A percentile compares a stretch with the other conserved stretches of the same genome.
Evolutionary conservation across 768 basidiomycete species (phyloP).

Genomic region (Asterophora lycoperdoides): DNA sequence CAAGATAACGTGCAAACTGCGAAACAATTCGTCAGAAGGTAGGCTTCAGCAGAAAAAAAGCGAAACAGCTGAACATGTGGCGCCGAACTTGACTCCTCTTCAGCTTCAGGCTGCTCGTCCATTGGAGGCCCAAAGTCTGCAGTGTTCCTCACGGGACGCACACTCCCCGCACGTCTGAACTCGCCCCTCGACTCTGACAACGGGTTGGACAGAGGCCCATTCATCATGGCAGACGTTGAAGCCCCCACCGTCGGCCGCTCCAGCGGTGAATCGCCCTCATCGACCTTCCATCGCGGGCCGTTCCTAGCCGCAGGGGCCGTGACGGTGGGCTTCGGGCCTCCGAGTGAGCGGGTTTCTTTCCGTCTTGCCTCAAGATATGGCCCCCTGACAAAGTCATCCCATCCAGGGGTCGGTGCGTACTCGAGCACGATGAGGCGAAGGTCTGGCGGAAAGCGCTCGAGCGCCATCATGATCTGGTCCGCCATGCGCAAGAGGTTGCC

Average conservation of each 20-base stretch:
- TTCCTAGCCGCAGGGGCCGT: slow-evolving; percentile 26
- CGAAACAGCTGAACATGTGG: slow-evolving; percentile 35
- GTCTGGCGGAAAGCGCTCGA: slow-evolving; percentile 83
- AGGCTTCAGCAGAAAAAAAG: neutral
- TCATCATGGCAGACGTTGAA: neutral
- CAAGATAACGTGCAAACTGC: slow-evolving; percentile 79
- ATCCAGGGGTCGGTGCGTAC: slow-evolving; percentile 70
- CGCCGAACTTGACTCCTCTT: slow-evolving; percentile 36
- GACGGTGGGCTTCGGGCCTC: slow-evolving; percentile 78
- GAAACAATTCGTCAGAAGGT: neutral
- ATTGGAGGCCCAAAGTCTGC: slow-evolving; percentile 63
- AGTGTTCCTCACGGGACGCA: slow-evolving; percentile 43
- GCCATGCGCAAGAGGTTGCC: slow-evolving; percentile 93
- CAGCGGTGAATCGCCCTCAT: slow-evolving; percentile 48
- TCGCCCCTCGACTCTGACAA: slow-evolving; percentile 43
- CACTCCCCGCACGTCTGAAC: slow-evolving; percentile 46
- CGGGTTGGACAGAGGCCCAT: neutral
- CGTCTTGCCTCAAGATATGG: slow-evolving; percentile 83
- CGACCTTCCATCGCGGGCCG: slow-evolving; percentile 59
- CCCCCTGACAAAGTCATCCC: slow-evolving; percentile 88
- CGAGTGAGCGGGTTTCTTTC: slow-evolving; percentile 73
- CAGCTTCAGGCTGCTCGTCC: slow-evolving; percentile 43
- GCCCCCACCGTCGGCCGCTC: slow-evolving; percentile 3
- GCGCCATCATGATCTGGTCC: slow-evolving; percentile 88
- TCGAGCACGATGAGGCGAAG: slow-evolving; percentile 59